Conservation (phyloP, 805 yeast genomes). For the Candida oleophila region DNA sequence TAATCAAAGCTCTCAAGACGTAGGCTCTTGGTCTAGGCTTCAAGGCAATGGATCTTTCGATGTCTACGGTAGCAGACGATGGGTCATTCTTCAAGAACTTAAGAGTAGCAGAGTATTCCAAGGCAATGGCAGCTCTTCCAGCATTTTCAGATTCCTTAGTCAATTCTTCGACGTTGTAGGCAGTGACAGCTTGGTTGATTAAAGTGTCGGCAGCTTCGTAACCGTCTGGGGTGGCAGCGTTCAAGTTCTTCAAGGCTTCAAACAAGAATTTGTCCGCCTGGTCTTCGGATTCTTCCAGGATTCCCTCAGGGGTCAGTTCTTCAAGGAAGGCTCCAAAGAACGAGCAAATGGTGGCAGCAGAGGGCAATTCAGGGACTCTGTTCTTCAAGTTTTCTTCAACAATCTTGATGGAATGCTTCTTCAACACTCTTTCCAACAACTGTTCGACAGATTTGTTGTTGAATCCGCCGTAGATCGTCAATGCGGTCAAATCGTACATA, state of each 20-base stretch:
- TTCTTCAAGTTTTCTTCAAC: conserved; percentile 59
- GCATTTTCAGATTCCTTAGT: conserved; percentile 37
- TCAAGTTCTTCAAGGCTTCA: conserved; percentile 60
- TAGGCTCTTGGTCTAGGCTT: conserved; percentile 79
- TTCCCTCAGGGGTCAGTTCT: conserved; percentile 49
- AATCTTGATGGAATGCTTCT: conserved; percentile 71
- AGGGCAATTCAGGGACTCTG: conserved; percentile 62
- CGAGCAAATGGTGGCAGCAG: conserved; percentile 79
- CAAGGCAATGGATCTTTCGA: conserved; percentile 63
- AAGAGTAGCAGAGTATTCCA: conserved; percentile 81
- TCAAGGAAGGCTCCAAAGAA: conserved; percentile 83
- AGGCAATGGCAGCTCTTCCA: conserved; percentile 60
- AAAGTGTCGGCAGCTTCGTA: conserved; percentile 61
- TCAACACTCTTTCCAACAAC: conserved; percentile 83
- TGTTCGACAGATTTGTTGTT: conserved; percentile 74
- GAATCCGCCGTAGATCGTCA: conserved; percentile 82
- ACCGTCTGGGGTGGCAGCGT: conserved; percentile 51
- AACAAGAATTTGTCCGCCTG: conserved; percentile 64
- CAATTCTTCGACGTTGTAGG: conserved; percentile 36
- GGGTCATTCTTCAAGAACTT: conserved; percentile 78
- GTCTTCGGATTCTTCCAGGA: conserved; percentile 52
- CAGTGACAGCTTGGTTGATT: conserved; percentile 58
- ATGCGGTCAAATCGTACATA: conserved; percentile 86
- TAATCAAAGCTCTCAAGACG: conserved; percentile 76
- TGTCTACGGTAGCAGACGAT: conserved; percentile 57